Evolutionary conservation across 2,329 filamentous ascomycete species (phyloP).

Genomic region (Aspergillus texensis): DNA sequence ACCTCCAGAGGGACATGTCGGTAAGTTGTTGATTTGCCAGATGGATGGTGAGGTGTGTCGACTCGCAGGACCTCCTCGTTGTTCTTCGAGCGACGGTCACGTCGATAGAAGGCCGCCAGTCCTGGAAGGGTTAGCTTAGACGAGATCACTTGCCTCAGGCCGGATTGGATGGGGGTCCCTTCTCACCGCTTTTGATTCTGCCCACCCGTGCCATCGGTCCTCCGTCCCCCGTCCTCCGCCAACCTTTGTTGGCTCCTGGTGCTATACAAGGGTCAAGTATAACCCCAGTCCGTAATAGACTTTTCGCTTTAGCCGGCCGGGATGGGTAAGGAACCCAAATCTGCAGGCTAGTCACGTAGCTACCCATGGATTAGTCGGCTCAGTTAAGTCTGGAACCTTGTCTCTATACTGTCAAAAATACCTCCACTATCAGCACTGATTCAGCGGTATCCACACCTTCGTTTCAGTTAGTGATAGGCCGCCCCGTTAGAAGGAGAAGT

Average conservation of each 20-base stretch:
- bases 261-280: neutral
- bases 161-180: neutral
- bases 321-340: neutral
- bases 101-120: neutral
- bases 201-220: neutral
- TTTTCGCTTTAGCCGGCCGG: neutral
- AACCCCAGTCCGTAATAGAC: neutral
- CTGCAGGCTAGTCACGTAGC: neutral
- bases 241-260: neutral
- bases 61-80: neutral
- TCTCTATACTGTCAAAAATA: neutral
- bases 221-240: neutral
- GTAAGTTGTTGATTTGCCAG: neutral
- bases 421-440: neutral
- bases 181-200: constrained; percentile 9
- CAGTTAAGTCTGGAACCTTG: neutral
- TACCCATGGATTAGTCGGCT: neutral
- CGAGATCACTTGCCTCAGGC: neutral
- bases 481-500: neutral
- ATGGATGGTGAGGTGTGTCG: neutral
- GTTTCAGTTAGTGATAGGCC: neutral
- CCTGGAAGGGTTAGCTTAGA: neutral
- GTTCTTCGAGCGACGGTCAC: neutral
- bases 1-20: constrained; percentile 45
- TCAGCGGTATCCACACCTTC: neutral